Base-by-base conservation (phyloP, 164 flowering plant genomes). In the Annona squamosa region DNA sequence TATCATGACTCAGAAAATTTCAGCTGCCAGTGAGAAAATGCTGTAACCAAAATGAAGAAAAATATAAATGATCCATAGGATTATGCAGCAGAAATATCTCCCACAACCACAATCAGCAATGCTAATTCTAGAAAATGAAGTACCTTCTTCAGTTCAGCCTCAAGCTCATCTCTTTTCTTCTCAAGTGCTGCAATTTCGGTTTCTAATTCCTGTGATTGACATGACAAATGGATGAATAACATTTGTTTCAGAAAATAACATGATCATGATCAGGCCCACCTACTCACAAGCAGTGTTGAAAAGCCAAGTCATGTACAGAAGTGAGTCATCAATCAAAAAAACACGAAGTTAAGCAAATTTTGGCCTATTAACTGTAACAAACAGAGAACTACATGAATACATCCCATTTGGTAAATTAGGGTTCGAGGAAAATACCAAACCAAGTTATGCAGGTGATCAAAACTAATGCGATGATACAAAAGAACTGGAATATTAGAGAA, bases 141-240 rank as follows among this genome's bases (percentile, higher is more conserved):
- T 77, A 94, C 98, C 97, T 79, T 86, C 75, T 82, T 92, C 76
- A 94, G 71, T 79, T 84, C 84, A 73, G 85, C 88, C 84, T 92
- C 97, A 68, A 94, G 92, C 48, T 87, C 87, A 76, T 85, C 85
- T 74, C 81, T 88, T 76, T 78, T 82, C 71, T 78, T 85, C 77
- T 94, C 89, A 69, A 92, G 88, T 48, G 74, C 82, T 74, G 76
- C 77, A 75, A 92, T 85, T 75, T 92, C 93, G 26, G 67, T 77
- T 47, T 69, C 77, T 82, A 94, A 26, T 62, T 92, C 98, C 98
- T 94, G 87, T 48, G 45, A 17, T 56, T n/a, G 17, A 13, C 68
- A 77, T 67, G 45, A 66, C 45, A 47, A 73, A 71, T 63, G 45
- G 41, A 43, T 52, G 17, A 71, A 37, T 67, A 63, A 47, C 67